Percentiles rank a stretch among this genome's conserved stretches.
These are phyloP conservation scores for Amanita inopinata DNA, from an alignment of 768 basidiomycete genomes.

Conservation along the genomic window DNA sequence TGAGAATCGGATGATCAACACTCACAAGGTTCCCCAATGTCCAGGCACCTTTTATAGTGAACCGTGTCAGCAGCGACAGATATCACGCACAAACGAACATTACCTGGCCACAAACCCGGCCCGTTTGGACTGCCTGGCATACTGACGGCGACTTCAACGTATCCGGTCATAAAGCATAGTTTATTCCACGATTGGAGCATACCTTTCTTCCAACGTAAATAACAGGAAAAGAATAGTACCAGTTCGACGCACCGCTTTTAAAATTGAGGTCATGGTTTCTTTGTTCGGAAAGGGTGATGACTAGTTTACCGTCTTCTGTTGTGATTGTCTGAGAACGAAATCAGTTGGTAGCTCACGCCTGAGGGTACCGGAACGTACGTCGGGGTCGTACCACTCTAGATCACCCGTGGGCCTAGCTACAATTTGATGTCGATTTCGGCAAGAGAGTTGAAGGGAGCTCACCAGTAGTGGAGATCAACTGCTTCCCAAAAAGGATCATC, in stretches of 20 bases:
- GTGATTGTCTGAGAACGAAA: conserved; percentile 42
- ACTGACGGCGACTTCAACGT: conserved; percentile 76
- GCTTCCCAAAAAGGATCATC: conserved; percentile 87
- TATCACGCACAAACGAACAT: conserved; percentile 13
- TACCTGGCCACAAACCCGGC: conserved; percentile 84
- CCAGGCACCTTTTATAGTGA: conserved; percentile 42
- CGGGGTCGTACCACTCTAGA: conserved; percentile 78
- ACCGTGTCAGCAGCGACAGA: neutral
- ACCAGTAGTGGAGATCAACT: conserved; percentile 81
- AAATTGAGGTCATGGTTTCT: conserved; percentile 77
- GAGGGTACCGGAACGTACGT: conserved; percentile 25
- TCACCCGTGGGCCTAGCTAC: conserved; percentile 53
- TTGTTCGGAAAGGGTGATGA: conserved; percentile 68
- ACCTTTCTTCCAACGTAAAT: conserved; percentile 22
- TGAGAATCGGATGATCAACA: conserved; percentile 3
- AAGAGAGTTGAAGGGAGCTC: conserved; percentile 11
- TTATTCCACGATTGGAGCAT: conserved; percentile 90
- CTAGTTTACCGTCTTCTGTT: conserved; percentile 68
- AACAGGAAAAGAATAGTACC: conserved; percentile 19
- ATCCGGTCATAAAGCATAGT: conserved; percentile 89
- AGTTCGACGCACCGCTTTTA: conserved; percentile 47
- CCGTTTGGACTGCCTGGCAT: conserved; percentile 52
- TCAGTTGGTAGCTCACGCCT: conserved; percentile 1
- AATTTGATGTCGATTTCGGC: conserved; percentile 4
- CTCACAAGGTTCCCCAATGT: conserved; percentile 66